These are phyloP conservation scores for Aspergillus sp. DNA, from an alignment of 2,329 filamentous ascomycete species.

Conservation along the genomic window DNA sequence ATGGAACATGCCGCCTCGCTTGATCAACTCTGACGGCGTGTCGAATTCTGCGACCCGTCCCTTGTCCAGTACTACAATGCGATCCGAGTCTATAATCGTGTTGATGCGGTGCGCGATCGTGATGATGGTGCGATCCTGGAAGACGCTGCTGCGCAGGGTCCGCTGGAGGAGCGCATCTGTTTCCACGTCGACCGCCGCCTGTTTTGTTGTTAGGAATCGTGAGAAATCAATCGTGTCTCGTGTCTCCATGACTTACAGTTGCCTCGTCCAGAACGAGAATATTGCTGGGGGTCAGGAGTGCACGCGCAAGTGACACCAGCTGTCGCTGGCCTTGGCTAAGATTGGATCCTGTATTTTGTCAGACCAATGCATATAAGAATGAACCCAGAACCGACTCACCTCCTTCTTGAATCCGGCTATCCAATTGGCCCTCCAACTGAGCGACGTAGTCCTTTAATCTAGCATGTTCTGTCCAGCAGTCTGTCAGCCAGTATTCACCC, in stretches of 20 bases:
- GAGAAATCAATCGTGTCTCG: too few relatives aligned
- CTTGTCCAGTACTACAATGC: conserved; percentile 86
- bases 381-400: conserved; percentile 48
- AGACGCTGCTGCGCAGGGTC: conserved; percentile 56
- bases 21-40: conserved; percentile 67
- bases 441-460: conserved; percentile 83
- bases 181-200: conserved; percentile 61
- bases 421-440: conserved; percentile 78
- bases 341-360: conserved; percentile 63
- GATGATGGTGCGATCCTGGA: conserved; percentile 90
- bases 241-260: conserved; percentile 56
- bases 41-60: conserved; percentile 90
- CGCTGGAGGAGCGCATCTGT: conserved; percentile 57
- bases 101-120: conserved; percentile 98
- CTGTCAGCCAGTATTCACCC: conserved; percentile 28
- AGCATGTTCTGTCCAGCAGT: conserved; percentile 69
- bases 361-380: conserved; percentile 3
- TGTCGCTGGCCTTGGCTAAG: conserved; percentile 92
- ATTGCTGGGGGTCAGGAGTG: conserved; percentile 88
- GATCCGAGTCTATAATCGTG: conserved; percentile 81
- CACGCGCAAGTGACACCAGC: conserved; percentile 84
- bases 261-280: conserved; percentile 96
- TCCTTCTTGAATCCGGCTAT: conserved; percentile 87
- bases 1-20: conserved; percentile 71
- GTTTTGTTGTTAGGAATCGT: conserved; percentile 11